phyloP scores from a whole-genome alignment of 306 rosid species.

The Acacia melanoxylon region DNA sequence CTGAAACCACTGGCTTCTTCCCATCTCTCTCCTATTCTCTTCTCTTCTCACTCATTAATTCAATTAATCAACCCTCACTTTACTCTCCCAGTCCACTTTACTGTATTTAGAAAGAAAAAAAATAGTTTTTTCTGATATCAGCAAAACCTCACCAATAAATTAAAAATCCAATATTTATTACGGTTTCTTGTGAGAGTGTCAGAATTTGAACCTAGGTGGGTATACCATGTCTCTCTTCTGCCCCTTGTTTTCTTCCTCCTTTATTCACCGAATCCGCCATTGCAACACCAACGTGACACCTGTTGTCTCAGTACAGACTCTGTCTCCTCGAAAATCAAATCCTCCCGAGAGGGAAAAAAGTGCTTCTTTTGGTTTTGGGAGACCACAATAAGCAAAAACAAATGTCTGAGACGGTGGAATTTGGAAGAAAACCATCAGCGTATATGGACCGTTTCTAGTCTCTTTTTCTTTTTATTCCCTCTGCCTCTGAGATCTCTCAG shows the following conservation, averaged over 20 bases:
- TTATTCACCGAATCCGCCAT: not conserved
- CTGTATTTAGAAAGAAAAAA: not conserved
- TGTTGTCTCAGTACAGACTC: not conserved
- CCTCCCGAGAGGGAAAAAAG: not conserved
- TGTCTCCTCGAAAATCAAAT: not conserved
- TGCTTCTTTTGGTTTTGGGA: not conserved
- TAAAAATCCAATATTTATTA: not conserved
- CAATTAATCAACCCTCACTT: not conserved
- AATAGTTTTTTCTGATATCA: not conserved
- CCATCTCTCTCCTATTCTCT: no score
- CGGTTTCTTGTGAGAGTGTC: constrained; percentile 21
- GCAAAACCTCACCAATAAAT: not conserved
- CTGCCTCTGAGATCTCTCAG: not conserved
- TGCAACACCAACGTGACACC: not conserved
- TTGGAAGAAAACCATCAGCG: constrained; percentile 50
- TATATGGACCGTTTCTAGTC: not conserved
- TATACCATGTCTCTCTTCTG: not conserved
- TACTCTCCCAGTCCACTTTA: not conserved
- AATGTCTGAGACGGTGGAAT: constrained; percentile 43
- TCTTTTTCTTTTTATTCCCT: not conserved
- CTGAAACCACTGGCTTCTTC: constrained; percentile 40
- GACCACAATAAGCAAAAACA: constrained; percentile 47
- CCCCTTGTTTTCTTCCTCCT: not conserved
- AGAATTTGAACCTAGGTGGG: not conserved
- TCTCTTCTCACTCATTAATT: not conserved